These are phyloP conservation scores for Lobosporangium transversale DNA, from an alignment of 192 early-diverging fungal genomes.

Conservation along the genomic window DNA sequence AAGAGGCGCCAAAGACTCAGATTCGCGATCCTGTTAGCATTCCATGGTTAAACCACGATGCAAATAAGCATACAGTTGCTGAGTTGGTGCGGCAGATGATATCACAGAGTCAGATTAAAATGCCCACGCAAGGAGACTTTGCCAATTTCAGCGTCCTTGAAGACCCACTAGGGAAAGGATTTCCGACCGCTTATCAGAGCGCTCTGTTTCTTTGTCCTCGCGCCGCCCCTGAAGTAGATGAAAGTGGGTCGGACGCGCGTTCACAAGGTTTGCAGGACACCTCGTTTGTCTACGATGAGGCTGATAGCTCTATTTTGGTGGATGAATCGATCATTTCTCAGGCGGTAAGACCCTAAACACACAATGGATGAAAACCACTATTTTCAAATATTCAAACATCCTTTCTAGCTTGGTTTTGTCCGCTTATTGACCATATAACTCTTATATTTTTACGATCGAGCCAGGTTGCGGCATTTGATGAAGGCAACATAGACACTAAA, in stretches of 20 bases:
- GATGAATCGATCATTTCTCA: slow-evolving; percentile 44
- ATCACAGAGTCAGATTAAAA: slow-evolving; percentile 16
- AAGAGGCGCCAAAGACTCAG: slow-evolving; percentile 42
- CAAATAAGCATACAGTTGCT: slow-evolving; percentile 30
- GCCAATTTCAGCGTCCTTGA: slow-evolving; percentile 8
- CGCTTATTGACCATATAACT: neutral
- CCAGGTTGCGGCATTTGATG: slow-evolving; percentile 6
- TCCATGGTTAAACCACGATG: slow-evolving; percentile 43
- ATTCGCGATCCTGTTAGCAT: slow-evolving; percentile 23
- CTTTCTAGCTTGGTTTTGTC: slow-evolving; percentile 62
- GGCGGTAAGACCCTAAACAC: slow-evolving; percentile 20
- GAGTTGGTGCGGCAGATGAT: slow-evolving; percentile 35
- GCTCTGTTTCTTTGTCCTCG: slow-evolving; percentile 31
- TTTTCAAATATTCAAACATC: neutral
- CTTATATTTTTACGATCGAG: too few relatives aligned
- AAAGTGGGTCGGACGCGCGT: neutral
- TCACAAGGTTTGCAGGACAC: slow-evolving; percentile 2
- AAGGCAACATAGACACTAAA: slow-evolving; percentile 19
- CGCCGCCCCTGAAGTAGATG: neutral
- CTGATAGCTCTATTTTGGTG: slow-evolving; percentile 33
- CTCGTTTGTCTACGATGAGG: slow-evolving; percentile 38
- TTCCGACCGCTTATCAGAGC: slow-evolving; percentile 33
- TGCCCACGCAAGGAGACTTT: slow-evolving; percentile 26
- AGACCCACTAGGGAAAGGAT: slow-evolving; percentile 13
- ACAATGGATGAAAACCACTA: too few relatives aligned